Evolutionary conservation across 192 early-diverging fungal genomes (phyloP).

Genomic region (Linnemannia hyalina): DNA sequence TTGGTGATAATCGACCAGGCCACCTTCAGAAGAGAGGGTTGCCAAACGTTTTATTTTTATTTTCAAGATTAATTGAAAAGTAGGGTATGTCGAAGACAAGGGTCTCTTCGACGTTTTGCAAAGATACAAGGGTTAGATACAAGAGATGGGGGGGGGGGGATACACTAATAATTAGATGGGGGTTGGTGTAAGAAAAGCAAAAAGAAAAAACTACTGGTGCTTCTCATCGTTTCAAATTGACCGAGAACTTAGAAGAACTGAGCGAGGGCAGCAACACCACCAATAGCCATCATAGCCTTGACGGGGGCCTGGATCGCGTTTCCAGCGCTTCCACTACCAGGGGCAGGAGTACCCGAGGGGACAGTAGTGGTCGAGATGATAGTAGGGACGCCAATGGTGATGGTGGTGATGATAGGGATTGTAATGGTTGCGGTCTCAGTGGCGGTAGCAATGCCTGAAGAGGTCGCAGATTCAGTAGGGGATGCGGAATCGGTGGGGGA

Average conservation of each 20-base stretch:
- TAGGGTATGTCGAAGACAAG: not conserved
- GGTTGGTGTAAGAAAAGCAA: not conserved
- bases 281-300: constrained; percentile 32
- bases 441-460: not conserved
- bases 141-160: not conserved
- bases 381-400: not conserved
- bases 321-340: constrained; percentile 18
- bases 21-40: not conserved
- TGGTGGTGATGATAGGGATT: not conserved
- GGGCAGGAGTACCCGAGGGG: not conserved
- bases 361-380: not conserved
- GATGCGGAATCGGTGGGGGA: not conserved
- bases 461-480: not conserved
- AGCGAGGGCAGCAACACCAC: constrained; percentile 20
- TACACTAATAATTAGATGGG: constrained; percentile 1
- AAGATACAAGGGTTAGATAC: not conserved
- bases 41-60: not conserved
- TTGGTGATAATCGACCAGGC: not conserved
- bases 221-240: not conserved
- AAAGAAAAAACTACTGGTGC: not conserved
- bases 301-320: constrained; percentile 11
- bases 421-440: not conserved
- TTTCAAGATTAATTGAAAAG: not conserved
- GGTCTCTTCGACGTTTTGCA: not conserved
- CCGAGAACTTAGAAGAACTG: constrained; percentile 25